phyloP scores from a whole-genome alignment of 129 eudicot genomes.

The Saussurea involucrata region DNA sequence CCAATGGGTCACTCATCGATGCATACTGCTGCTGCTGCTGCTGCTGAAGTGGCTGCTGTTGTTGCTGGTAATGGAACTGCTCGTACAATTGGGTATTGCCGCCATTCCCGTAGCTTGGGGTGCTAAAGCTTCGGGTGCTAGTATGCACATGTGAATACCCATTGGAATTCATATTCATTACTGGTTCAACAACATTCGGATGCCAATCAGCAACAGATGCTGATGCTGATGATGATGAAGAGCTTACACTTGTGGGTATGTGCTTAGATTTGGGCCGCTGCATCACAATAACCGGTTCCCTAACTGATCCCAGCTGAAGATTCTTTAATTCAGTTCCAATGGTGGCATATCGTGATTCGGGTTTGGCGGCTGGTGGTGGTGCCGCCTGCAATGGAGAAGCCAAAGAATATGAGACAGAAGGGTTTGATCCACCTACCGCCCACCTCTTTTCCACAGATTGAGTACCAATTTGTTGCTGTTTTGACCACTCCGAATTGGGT shows the following conservation, averaged over 20 bases:
- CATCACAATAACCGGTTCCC: slow-evolving; percentile 76
- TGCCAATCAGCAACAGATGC: slow-evolving; percentile 56
- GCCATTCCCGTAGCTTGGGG: slow-evolving; percentile 30
- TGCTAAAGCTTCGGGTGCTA: slow-evolving; percentile 47
- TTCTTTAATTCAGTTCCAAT: slow-evolving; percentile 54
- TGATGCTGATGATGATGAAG: slow-evolving; percentile 39
- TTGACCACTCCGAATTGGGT: slow-evolving; percentile 54
- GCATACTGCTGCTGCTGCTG: slow-evolving; percentile 43
- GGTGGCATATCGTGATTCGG: slow-evolving; percentile 40
- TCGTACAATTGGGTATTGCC: slow-evolving; percentile 42
- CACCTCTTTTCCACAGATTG: slow-evolving; percentile 51
- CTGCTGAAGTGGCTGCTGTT: slow-evolving; percentile 19
- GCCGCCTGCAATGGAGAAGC: slow-evolving; percentile 53
- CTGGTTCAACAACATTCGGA: slow-evolving; percentile 37
- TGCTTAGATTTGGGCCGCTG: slow-evolving; percentile 70
- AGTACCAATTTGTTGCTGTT: slow-evolving; percentile 40
- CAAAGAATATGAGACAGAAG: slow-evolving; percentile 48
- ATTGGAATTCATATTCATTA: slow-evolving; percentile 35
- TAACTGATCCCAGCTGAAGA: slow-evolving; percentile 65
- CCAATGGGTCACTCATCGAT: slow-evolving; percentile 38
- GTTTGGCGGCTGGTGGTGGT: slow-evolving; percentile 41
- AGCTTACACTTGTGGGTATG: slow-evolving; percentile 25
- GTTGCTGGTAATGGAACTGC: slow-evolving; percentile 46
- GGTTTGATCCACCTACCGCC: slow-evolving; percentile 42
- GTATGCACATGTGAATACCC: slow-evolving; percentile 42